phyloP scores from a whole-genome alignment of 129 eudicot species.

The Dittrichia graveolens region DNA sequence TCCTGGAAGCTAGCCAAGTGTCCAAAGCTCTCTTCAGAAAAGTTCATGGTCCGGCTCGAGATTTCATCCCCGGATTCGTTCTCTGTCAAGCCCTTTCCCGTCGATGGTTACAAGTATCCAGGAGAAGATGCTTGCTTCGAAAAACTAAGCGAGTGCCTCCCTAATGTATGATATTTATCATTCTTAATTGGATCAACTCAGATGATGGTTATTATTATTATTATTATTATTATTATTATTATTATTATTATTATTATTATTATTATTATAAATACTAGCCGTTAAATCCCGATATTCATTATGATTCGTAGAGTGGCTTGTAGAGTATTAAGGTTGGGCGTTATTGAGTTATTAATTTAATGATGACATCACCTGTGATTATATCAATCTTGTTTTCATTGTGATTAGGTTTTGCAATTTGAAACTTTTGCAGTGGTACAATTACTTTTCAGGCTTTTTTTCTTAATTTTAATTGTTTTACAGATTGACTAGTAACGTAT shows the following conservation, averaged over 20 bases:
- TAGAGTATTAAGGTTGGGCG: background rate
- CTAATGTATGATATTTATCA: constrained; percentile 47
- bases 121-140: constrained; percentile 68
- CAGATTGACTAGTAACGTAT: background rate
- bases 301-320: too few species aligned
- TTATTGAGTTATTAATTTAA: background rate
- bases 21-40: constrained; percentile 52
- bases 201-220: background rate
- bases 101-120: constrained; percentile 51
- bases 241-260: background rate
- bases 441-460: background rate
- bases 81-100: constrained; percentile 57
- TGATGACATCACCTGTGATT: constrained; percentile 1
- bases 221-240: background rate
- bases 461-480: too few species aligned
- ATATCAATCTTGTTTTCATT: background rate
- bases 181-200: background rate
- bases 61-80: constrained; percentile 87
- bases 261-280: background rate
- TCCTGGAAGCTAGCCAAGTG: constrained; percentile 63
- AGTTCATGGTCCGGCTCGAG: constrained; percentile 63
- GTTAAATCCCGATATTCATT: too few species aligned
- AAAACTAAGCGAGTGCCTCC: constrained; percentile 51
- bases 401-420: background rate
- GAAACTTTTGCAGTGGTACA: background rate